These are phyloP conservation scores for Russula sp. DNA, from an alignment of 768 basidiomycete genomes.

Conservation along the genomic window DNA sequence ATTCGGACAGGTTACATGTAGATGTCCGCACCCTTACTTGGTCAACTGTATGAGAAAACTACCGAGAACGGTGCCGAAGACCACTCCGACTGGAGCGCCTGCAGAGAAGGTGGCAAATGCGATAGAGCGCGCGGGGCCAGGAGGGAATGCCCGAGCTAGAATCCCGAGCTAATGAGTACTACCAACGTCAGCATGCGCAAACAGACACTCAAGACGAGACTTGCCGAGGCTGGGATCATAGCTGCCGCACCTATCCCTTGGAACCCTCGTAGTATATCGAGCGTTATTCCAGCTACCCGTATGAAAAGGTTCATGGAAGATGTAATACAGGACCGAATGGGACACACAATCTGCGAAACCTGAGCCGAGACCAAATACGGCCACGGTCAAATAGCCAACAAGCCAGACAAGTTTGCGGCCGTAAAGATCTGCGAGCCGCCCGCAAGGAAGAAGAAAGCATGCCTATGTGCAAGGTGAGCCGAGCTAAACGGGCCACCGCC, in stretches of 20 bases:
- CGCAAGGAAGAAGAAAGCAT: constrained; percentile 70
- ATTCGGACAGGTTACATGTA: background rate
- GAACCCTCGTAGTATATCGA: constrained; percentile 68
- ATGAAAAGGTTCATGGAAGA: background rate
- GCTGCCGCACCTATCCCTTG: constrained; percentile 82
- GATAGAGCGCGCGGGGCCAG: constrained; percentile 56
- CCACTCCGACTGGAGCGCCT: constrained; percentile 77
- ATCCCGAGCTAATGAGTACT: constrained; percentile 58
- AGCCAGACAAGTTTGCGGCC: constrained; percentile 69
- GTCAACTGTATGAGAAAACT: constrained; percentile 53
- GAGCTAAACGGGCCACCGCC: background rate
- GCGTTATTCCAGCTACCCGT: constrained; percentile 45
- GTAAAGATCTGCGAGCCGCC: constrained; percentile 74
- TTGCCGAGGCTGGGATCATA: constrained; percentile 64
- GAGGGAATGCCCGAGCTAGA: constrained; percentile 71
- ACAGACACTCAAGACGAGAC: constrained; percentile 20
- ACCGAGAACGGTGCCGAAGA: constrained; percentile 62
- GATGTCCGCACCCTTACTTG: constrained; percentile 3
- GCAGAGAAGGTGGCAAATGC: constrained; percentile 84
- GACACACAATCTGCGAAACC: constrained; percentile 52
- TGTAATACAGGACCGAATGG: background rate
- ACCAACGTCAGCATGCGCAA: constrained; percentile 3
- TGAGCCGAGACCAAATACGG: constrained; percentile 55
- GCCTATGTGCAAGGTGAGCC: constrained; percentile 39
- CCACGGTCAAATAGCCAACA: constrained; percentile 48